Conservation (phyloP, 2,329 filamentous ascomycete species). For the Epichloe gansuensis region DNA sequence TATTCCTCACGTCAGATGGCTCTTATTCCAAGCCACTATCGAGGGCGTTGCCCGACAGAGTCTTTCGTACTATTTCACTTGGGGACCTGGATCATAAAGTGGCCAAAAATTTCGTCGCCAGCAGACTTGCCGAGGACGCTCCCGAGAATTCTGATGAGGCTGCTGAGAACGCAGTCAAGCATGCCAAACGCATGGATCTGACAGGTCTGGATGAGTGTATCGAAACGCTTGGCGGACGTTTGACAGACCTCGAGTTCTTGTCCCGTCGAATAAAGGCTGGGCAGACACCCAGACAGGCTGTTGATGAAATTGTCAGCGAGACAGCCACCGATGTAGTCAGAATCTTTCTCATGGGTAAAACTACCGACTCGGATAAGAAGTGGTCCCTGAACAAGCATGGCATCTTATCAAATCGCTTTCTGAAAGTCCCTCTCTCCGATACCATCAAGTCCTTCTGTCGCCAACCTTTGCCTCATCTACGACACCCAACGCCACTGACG, state of each 20-base stretch:
- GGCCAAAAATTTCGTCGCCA: conserved; percentile 82
- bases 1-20: conserved; percentile 84
- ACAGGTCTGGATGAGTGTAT: conserved; percentile 72
- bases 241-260: conserved; percentile 93
- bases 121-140: conserved; percentile 51
- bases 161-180: conserved; percentile 6
- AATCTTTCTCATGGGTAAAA: conserved; percentile 68
- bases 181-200: conserved; percentile 33
- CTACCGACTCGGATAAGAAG: conserved; percentile 35
- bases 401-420: conserved; percentile 70
- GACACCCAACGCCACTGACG: conserved; percentile 37
- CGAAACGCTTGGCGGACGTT: conserved; percentile 68
- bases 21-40: conserved; percentile 79
- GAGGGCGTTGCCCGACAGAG: conserved; percentile 78
- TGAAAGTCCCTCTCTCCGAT: conserved; percentile 54
- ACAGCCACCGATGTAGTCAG: conserved; percentile 84
- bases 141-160: conserved; percentile 17
- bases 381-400: conserved; percentile 90
- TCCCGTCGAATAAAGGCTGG: conserved; percentile 81
- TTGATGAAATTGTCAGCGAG: conserved; percentile 80
- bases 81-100: conserved; percentile 79
- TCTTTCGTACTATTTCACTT: conserved; percentile 76
- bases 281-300: conserved; percentile 68
- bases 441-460: conserved; percentile 74
- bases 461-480: conserved; percentile 56